Evolutionary conservation across 2,329 filamentous ascomycete species (phyloP), one percentile per base, ranked within the genome.

Genomic region (Hymenoscyphus fructigenus): DNA sequence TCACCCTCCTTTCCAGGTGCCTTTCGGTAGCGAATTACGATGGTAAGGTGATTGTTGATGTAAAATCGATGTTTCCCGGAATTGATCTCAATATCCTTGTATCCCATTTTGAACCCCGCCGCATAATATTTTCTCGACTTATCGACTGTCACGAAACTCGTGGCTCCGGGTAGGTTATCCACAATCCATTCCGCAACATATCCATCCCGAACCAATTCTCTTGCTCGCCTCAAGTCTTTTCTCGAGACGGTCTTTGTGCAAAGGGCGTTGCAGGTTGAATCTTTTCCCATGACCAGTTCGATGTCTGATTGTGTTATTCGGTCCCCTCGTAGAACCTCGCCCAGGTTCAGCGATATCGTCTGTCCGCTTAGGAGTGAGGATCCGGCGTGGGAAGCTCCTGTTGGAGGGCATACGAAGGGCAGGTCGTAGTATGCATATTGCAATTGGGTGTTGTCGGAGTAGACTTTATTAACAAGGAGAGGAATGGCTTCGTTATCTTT

Each of bases 151-250:
- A 95, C 90, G 74, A 96, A 96, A 76, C 89, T 93, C 9, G 92
- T 96, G 41, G 92, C 92, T 6, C 92, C 92, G 1, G 93, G 92
- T 10, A 97, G 82, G 73, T 96, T 96, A 77, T 97, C 92, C 68
- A 95, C 90, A 70, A 96, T 96, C 93, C 92, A 96, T 77, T 96
- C 92, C 1, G 89, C 88, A n/a, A 95, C 88, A 76, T 95, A 96
- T 41, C 90, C 91, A 61, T 93, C 85, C 66, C 84, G 85, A 47
- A 96, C 88, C 73, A 96, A 79, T 67, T 93, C 82, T 70, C 85
- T 85, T 4, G 91, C 90, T 75, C 87, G 85, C 71, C 84, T 83
- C 65, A 96, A 77, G 57, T 88, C 89, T 57, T 82, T 81, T 47
- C 85, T 83, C 67, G 85, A 84, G 17, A 95, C 81, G 62, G 89